Conservation (phyloP, 768 basidiomycete genomes). For the Xanthoconium stramineum region DNA sequence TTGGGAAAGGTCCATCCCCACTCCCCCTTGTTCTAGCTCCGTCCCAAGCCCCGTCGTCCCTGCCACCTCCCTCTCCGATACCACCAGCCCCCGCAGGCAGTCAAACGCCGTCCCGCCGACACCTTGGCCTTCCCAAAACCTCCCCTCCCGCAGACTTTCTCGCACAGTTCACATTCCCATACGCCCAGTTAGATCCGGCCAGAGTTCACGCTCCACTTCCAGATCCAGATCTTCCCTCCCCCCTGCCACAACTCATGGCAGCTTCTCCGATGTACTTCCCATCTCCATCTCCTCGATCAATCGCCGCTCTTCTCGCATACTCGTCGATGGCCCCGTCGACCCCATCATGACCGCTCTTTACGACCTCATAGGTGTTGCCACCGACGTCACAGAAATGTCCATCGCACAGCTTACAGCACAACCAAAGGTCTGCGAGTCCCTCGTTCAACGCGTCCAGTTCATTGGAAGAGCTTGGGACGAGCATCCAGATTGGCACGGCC, state of each 20-base stretch:
- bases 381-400: slow-evolving; percentile 90
- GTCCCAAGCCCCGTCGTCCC: slow-evolving; percentile 62
- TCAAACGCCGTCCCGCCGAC: slow-evolving; percentile 46
- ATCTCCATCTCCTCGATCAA: slow-evolving; percentile 44
- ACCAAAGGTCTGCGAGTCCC: slow-evolving; percentile 78
- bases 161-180: slow-evolving; percentile 77
- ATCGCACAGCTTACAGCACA: slow-evolving; percentile 80
- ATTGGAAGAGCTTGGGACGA: slow-evolving; percentile 97
- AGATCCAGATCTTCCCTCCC: slow-evolving; percentile 93
- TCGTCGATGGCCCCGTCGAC: slow-evolving; percentile 82
- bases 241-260: slow-evolving; percentile 57
- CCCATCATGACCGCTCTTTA: slow-evolving; percentile 89
- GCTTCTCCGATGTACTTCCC: slow-evolving; percentile 55
- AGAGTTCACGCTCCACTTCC: slow-evolving; percentile 91
- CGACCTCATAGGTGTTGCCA: slow-evolving; percentile 88
- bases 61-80: slow-evolving; percentile 58
- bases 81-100: slow-evolving; percentile 63
- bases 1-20: slow-evolving; percentile 54
- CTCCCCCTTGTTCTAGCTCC: slow-evolving; percentile 53
- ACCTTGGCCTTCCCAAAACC: slow-evolving; percentile 53
- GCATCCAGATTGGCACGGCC: slow-evolving; percentile 95
- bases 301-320: slow-evolving; percentile 77
- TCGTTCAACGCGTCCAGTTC: slow-evolving; percentile 86
- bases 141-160: slow-evolving; percentile 77
- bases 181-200: slow-evolving; percentile 64